These are phyloP conservation scores for Heritiera fomes DNA, from an alignment of 345 rosid genomes.

Conservation along the genomic window DNA sequence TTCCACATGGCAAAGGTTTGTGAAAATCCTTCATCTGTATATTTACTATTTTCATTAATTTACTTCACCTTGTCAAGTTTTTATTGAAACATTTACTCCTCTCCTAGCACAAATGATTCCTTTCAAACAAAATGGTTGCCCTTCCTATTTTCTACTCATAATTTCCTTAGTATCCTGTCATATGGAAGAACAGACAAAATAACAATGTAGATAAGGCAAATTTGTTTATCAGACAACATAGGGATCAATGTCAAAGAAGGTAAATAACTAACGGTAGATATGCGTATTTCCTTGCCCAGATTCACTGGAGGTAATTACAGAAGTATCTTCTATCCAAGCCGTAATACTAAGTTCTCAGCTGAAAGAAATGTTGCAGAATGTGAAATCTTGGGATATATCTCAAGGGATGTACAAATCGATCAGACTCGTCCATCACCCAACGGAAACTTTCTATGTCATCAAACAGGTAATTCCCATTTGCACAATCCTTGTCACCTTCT, in stretches of 20 bases:
- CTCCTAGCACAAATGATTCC: not conserved
- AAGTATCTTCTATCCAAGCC: constrained; percentile 71
- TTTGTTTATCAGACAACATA: not conserved
- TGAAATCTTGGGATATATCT: constrained; percentile 44
- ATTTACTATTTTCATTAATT: not conserved
- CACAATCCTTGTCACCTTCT: not conserved
- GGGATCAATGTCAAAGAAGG: not conserved
- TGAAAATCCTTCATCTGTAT: constrained; percentile 15
- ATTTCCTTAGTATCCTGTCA: not conserved
- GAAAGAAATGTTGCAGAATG: constrained; percentile 64
- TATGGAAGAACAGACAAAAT: not conserved
- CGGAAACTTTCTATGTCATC: constrained; percentile 75
- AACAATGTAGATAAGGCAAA: not conserved
- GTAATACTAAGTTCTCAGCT: constrained; percentile 65
- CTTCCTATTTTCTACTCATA: not conserved
- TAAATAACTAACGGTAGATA: not conserved
- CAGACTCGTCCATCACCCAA: constrained; percentile 68
- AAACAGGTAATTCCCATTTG: constrained; percentile 52
- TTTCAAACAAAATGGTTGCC: not conserved
- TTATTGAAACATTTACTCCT: not conserved
- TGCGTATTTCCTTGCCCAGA: constrained; percentile 45
- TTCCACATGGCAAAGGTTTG: constrained; percentile 66
- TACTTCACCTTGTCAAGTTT: not conserved
- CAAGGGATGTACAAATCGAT: constrained; percentile 51
- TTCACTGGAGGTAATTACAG: constrained; percentile 53